These are phyloP conservation scores for Brassica carinata DNA, from an alignment of 345 rosid species.

Conservation along the genomic window DNA sequence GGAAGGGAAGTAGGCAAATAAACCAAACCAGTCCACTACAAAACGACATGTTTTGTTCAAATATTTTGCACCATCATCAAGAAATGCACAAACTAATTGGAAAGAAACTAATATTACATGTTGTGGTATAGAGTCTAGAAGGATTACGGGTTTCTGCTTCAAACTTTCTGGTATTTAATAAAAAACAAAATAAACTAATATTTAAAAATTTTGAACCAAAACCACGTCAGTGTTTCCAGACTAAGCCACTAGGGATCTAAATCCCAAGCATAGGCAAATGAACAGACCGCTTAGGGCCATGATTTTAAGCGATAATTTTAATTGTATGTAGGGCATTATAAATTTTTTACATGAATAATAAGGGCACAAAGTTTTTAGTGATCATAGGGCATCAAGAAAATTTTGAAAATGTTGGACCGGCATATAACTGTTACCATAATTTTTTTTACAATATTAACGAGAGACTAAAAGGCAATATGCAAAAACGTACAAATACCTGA, in stretches of 20 bases:
- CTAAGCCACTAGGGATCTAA: background rate
- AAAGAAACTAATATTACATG: background rate
- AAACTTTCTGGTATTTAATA: too few species aligned
- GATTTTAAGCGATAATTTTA: background rate
- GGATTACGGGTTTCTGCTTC: too few species aligned
- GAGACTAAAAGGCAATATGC: background rate
- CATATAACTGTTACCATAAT: background rate
- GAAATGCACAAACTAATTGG: background rate
- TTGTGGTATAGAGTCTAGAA: too few species aligned
- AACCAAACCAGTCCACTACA: background rate
- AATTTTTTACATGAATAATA: too few species aligned
- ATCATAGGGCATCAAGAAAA: background rate
- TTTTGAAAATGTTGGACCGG: background rate
- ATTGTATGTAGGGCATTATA: too few species aligned
- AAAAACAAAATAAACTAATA: too few species aligned
- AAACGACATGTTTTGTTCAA: background rate
- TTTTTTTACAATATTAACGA: background rate
- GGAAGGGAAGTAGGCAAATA: background rate
- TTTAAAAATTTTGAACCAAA: background rate
- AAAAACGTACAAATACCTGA: slow-evolving; percentile 1
- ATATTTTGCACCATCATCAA: background rate
- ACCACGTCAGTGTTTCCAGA: background rate
- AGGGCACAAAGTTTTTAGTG: background rate
- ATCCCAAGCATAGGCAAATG: background rate
- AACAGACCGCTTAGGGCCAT: background rate